Percentiles rank a stretch among this genome's conserved stretches.
phyloP scores from a whole-genome alignment of 208 protist species.

The Sergeia podlipaevii region DNA sequence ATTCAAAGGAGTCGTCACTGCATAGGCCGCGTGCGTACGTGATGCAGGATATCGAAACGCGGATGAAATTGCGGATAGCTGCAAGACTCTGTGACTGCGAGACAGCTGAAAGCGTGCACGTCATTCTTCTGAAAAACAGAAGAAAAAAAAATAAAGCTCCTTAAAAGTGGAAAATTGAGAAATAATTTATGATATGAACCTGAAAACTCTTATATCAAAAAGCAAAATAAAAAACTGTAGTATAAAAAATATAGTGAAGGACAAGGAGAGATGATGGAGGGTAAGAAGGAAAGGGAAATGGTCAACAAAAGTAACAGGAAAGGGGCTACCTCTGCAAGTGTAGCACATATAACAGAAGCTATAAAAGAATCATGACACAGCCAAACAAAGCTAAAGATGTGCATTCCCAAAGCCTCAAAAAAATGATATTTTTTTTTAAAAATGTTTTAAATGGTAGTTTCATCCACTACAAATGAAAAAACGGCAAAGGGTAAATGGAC shows the following conservation, averaged over 20 bases:
- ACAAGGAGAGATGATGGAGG: not conserved
- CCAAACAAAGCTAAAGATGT: not conserved
- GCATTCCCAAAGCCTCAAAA: not conserved
- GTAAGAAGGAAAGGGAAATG: not conserved
- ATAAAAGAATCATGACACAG: slow-evolving; percentile 5
- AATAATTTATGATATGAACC: too few species aligned
- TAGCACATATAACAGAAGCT: too few species aligned
- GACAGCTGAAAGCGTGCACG: slow-evolving; percentile 29
- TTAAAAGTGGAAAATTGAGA: not conserved
- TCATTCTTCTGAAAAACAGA: slow-evolving; percentile 10
- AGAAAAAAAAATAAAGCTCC: slow-evolving; percentile 10
- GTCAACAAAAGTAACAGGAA: slow-evolving; percentile 7
- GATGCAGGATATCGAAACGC: slow-evolving; percentile 68
- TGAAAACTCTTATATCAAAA: slow-evolving; percentile 11
- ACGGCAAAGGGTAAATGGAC: slow-evolving; percentile 5
- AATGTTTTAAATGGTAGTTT: slow-evolving; percentile 6
- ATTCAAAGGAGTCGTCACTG: slow-evolving; percentile 61
- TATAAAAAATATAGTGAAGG: slow-evolving; percentile 7
- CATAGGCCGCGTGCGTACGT: slow-evolving; percentile 74
- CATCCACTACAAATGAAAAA: slow-evolving; percentile 15
- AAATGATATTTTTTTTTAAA: not conserved
- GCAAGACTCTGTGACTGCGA: slow-evolving; percentile 74
- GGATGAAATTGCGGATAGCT: slow-evolving; percentile 79
- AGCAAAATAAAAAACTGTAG: slow-evolving; percentile 10
- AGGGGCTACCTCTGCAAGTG: too few species aligned